phyloP scores from a whole-genome alignment of 441 rosid genomes.

The Adansonia gregorii region DNA sequence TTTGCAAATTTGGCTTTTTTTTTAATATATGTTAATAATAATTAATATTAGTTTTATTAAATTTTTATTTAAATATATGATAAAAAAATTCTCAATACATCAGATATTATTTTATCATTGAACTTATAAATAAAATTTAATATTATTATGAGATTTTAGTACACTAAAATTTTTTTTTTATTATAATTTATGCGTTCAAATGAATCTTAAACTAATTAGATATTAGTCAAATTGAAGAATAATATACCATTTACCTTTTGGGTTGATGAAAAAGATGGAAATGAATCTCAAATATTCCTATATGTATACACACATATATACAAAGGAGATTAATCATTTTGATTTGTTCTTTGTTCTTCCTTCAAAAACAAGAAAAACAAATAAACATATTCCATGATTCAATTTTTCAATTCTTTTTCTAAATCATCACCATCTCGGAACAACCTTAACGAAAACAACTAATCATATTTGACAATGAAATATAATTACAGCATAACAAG shows the following conservation, averaged over 20 bases:
- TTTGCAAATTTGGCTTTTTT: constrained; percentile 7
- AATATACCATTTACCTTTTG: not conserved
- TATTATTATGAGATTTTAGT: not conserved
- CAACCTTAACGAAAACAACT: not conserved
- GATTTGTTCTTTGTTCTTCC: not conserved
- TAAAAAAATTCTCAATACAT: too few species aligned
- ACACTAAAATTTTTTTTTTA: not conserved
- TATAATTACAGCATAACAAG: not conserved
- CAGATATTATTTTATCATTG: too few species aligned
- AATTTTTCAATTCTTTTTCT: not conserved
- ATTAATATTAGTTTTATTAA: not conserved
- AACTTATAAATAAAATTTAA: too few species aligned
- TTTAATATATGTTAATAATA: not conserved
- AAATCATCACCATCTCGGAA: not conserved
- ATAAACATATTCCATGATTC: not conserved
- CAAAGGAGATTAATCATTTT: not conserved
- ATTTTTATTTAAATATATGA: not conserved
- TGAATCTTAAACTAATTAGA: not conserved
- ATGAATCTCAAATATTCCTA: not conserved
- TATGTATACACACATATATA: not conserved
- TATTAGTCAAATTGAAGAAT: not conserved
- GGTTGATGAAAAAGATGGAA: not conserved
- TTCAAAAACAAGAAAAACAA: not conserved
- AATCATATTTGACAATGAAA: not conserved
- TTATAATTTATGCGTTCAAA: too few species aligned